Conservation (phyloP, 129 eudicot species). For the Heracleum sosnowskyi region DNA sequence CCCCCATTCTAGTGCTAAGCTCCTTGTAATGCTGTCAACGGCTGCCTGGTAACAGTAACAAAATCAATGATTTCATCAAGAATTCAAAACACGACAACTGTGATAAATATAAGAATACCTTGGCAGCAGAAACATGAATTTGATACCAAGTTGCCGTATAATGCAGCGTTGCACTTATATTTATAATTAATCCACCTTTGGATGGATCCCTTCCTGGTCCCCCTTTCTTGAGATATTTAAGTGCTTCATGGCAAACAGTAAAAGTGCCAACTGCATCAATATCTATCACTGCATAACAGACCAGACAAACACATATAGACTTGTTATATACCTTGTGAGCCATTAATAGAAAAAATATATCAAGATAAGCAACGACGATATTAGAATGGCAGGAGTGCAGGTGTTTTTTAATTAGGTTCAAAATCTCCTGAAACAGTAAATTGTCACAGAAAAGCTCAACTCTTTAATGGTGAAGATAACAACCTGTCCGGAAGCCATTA, state of each 20-base stretch:
- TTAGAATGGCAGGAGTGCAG: not conserved
- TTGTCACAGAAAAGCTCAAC: not conserved
- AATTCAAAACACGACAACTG: not conserved
- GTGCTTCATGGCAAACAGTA: slow-evolving; percentile 83
- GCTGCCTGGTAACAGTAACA: slow-evolving; percentile 55
- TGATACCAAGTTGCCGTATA: slow-evolving; percentile 94
- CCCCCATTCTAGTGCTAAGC: slow-evolving; percentile 93
- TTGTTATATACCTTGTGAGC: not conserved
- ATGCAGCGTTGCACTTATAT: slow-evolving; percentile 93
- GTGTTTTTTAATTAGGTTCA: not conserved
- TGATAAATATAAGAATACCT: slow-evolving; percentile 43
- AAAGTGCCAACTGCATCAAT: slow-evolving; percentile 96
- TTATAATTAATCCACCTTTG: slow-evolving; percentile 63
- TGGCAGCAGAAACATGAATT: slow-evolving; percentile 93
- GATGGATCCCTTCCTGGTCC: slow-evolving; percentile 58
- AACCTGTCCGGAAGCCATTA: slow-evolving; percentile 88
- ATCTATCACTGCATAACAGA: slow-evolving; percentile 54
- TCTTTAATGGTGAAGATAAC: not conserved
- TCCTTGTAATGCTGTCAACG: slow-evolving; percentile 85
- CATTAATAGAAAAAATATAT: not conserved
- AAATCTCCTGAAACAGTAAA: not conserved
- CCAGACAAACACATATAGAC: not conserved
- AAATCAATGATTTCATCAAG: not conserved
- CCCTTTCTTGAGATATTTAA: slow-evolving; percentile 69
- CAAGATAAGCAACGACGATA: not conserved